Evolutionary conservation across 176 grass and related monocot genomes (phyloP).

Genomic region (Oryza officinalis): DNA sequence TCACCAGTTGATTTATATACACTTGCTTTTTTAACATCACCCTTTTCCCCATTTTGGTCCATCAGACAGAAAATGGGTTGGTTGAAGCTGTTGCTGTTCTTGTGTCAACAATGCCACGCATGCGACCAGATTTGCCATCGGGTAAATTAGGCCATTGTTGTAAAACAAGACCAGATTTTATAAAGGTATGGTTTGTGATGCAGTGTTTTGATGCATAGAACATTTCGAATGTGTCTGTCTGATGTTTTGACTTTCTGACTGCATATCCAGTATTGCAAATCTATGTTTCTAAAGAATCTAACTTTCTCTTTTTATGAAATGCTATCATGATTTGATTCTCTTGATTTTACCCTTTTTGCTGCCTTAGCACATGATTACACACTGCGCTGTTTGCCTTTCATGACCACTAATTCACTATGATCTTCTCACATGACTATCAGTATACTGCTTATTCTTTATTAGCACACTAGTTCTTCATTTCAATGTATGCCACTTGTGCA

Average conservation of each 20-base stretch:
- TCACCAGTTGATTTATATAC: background rate
- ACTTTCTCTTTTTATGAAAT: background rate
- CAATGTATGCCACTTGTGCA: background rate
- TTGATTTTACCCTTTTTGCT: conserved; percentile 5
- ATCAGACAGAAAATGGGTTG: conserved; percentile 95
- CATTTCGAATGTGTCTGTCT: conserved; percentile 7
- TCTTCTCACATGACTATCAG: background rate
- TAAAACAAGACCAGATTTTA: conserved; percentile 93
- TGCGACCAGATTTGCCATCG: conserved; percentile 59
- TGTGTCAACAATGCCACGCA: conserved; percentile 85
- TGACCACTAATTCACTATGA: too few relatives aligned
- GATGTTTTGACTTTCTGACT: conserved; percentile 17
- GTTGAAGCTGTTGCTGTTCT: conserved; percentile 95
- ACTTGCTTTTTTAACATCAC: conserved; percentile 3
- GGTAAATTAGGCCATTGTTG: conserved; percentile 81
- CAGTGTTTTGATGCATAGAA: conserved; percentile 21
- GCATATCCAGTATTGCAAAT: background rate
- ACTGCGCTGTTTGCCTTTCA: background rate
- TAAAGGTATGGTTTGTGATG: conserved; percentile 68
- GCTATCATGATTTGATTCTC: background rate
- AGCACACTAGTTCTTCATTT: background rate
- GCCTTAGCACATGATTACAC: background rate
- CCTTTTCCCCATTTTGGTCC: conserved; percentile 17
- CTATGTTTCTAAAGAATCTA: background rate
- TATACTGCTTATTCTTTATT: background rate